Evolutionary conservation across 129 eudicot species (phyloP).

Genomic region (Flaveria sonorensis): DNA sequence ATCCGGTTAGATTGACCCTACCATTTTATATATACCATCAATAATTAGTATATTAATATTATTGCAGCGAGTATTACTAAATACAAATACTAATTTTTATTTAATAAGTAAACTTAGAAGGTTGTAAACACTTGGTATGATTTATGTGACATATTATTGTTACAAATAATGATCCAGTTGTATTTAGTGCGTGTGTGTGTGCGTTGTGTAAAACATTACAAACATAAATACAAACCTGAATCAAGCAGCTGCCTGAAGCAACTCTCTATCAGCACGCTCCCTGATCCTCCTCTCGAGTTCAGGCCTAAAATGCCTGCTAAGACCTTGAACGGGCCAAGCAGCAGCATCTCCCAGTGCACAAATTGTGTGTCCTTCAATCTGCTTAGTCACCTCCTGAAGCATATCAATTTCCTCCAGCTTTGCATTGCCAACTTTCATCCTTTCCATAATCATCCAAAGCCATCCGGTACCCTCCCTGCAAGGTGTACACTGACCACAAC

Average conservation of each 20-base stretch:
- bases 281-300: constrained; percentile 90
- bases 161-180: neutral
- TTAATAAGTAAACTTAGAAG: too few relatives aligned
- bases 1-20: too few relatives aligned
- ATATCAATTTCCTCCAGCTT: constrained; percentile 95
- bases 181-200: neutral
- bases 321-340: constrained; percentile 99
- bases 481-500: constrained; percentile 98
- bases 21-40: too few relatives aligned
- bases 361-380: constrained; percentile 95
- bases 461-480: constrained; percentile 99
- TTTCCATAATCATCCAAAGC: constrained; percentile 98
- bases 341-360: constrained; percentile 99
- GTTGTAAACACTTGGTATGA: neutral
- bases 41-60: too few relatives aligned
- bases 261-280: constrained; percentile 82
- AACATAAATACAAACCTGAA: constrained; percentile 45
- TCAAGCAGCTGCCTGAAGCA: constrained; percentile 77
- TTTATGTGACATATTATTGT: neutral
- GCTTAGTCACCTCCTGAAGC: constrained; percentile 94
- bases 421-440: constrained; percentile 93
- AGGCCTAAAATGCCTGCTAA: constrained; percentile 92
- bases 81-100: too few relatives aligned
- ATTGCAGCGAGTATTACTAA: too few relatives aligned
- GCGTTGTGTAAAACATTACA: constrained; percentile 1